Evolutionary conservation across 2,329 filamentous ascomycete genomes (phyloP), one percentile per base, ranked within the genome.

Genomic region (Fonsecaea pedrosoi): DNA sequence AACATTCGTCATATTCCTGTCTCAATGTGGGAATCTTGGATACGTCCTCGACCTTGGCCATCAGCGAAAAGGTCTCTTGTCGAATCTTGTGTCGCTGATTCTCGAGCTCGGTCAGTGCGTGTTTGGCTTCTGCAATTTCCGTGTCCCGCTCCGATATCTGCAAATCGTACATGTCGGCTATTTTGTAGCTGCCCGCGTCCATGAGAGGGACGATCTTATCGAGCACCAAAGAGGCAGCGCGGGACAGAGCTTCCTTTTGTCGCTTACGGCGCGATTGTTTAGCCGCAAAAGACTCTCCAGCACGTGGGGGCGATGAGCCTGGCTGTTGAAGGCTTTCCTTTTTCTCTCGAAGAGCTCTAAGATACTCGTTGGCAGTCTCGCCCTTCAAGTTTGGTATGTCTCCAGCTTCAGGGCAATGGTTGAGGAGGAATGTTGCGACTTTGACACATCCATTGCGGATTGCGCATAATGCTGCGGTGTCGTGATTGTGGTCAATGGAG

Each of bases 361-460:
- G 92, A 60, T 97, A 83, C 70, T 94, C 90, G 73, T 96, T 92
- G 10, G 93, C 93, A 0, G 92, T 91, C 69, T 96, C 85, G 34
- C 93, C 92, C 64, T 92, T 87, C 61, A 88, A 83, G 76, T 98
- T 99, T 21, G 87, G 84, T 62, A 98, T 90, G 74, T 96, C 89
- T 0, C 92, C 91, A 2, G 89, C 88, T 40, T 81, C 78, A 3
- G 94, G 94, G 67, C 94, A 92, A 59, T 94, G 90, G 38, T 77
- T 94, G 78, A 82, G 92, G 78, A 82, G 89, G 84, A 80, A 81
- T 57, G 85, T 83, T n/a, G 88, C 86, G 60, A 87, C 83, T 68
- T 95, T 90, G 64, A 97, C 90, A 71, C 94, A 96, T 73, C 87
- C 87, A 68, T 98, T 97, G 54, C 93, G 89, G 18, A 94, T 92